Conservation (phyloP, 495 filamentous ascomycete species). For the Penicillium robsamsonii region DNA sequence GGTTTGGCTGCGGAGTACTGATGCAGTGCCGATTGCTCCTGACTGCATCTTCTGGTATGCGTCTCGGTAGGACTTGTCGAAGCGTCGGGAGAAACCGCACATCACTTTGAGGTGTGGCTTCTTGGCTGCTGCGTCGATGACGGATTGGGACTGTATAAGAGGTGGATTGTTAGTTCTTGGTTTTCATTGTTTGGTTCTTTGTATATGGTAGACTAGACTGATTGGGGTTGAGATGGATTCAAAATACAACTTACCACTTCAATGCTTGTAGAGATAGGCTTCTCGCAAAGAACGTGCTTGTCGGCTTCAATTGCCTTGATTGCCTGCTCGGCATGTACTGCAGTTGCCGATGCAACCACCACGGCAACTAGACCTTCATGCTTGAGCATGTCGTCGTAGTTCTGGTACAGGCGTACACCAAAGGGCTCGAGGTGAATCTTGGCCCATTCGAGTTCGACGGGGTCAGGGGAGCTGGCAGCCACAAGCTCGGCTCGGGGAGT, state of each 20-base stretch:
- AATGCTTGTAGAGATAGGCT: constrained; percentile 50
- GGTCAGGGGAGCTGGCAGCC: constrained; percentile 50
- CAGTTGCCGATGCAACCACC: constrained; percentile 51
- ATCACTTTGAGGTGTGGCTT: constrained; percentile 49
- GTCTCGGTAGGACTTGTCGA: constrained; percentile 56
- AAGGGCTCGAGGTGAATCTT: constrained; percentile 45
- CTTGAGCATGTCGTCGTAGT: constrained; percentile 57
- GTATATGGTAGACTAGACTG: not conserved
- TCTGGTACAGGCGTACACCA: constrained; percentile 47
- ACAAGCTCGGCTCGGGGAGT: constrained; percentile 53
- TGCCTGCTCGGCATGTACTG: constrained; percentile 55
- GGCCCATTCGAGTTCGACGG: constrained; percentile 52
- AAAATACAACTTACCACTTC: constrained; percentile 46
- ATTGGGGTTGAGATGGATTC: not conserved
- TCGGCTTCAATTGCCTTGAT: constrained; percentile 54
- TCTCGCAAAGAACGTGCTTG: constrained; percentile 57
- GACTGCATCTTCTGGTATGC: constrained; percentile 44
- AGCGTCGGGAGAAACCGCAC: constrained; percentile 59
- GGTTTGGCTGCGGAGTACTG: constrained; percentile 55
- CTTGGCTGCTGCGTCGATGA: constrained; percentile 48
- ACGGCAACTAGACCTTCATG: constrained; percentile 54
- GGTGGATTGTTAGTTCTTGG: not conserved
- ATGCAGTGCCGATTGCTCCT: constrained; percentile 50
- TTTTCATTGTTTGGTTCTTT: not conserved
- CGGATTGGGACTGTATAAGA: constrained; percentile 45